Percentiles rank a stretch among this genome's conserved stretches.
Conservation (phyloP, 768 basidiomycete species). For the Sutorius australiensis region DNA sequence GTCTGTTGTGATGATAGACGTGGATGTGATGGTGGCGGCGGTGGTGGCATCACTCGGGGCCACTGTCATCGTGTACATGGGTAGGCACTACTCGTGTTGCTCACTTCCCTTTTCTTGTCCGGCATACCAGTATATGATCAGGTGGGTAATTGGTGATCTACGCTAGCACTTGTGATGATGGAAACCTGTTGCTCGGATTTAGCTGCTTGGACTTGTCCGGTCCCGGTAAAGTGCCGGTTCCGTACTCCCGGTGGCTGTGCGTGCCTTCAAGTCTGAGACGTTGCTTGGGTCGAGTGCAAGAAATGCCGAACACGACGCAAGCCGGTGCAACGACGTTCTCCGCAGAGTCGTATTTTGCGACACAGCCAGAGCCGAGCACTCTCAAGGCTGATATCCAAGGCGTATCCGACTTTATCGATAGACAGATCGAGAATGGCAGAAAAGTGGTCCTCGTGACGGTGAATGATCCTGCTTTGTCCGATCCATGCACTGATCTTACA, state of each 20-base stretch:
- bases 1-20: too few relatives aligned
- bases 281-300: neutral
- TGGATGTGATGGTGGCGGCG: too few relatives aligned
- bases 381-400: conserved; percentile 64
- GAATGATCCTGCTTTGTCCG: conserved; percentile 29
- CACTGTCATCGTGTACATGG: too few relatives aligned
- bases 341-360: conserved; percentile 86
- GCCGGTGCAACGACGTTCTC: conserved; percentile 50
- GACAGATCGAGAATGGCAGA: conserved; percentile 59
- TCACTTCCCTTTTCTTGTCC: too few relatives aligned
- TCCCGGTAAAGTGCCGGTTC: neutral
- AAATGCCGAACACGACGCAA: conserved; percentile 18
- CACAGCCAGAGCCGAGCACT: conserved; percentile 72
- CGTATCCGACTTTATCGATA: conserved; percentile 65
- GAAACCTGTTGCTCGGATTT: too few relatives aligned
- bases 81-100: too few relatives aligned
- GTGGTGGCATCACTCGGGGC: too few relatives aligned
- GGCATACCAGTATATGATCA: too few relatives aligned
- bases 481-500: conserved; percentile 12
- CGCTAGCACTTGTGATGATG: too few relatives aligned
- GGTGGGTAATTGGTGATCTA: too few relatives aligned
- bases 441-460: conserved; percentile 95
- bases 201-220: neutral
- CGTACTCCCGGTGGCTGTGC: conserved; percentile 12
- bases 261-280: neutral